phyloP scores from a whole-genome alignment of 2,329 filamentous ascomycete genomes.

The Aureobasidium melanogenum region DNA sequence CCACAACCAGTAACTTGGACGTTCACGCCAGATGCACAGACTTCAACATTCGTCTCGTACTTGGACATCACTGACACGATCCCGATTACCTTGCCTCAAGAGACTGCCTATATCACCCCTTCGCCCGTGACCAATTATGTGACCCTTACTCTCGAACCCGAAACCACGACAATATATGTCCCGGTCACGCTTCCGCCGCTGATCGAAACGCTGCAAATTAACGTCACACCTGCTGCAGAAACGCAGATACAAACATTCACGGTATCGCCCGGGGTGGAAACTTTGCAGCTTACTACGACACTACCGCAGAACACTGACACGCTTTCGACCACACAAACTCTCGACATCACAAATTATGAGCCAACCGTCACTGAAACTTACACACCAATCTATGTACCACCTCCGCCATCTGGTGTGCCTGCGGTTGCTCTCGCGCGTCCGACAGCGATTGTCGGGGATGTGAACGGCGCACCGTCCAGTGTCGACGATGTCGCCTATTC shows the following conservation, averaged over 20 bases:
- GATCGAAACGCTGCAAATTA: neutral
- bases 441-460: neutral
- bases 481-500: neutral
- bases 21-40: neutral
- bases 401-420: neutral
- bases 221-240: neutral
- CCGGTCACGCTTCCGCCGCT: neutral
- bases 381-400: neutral
- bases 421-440: neutral
- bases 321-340: neutral
- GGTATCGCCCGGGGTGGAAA: neutral
- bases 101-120: neutral
- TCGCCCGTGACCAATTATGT: neutral
- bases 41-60: neutral
- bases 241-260: neutral
- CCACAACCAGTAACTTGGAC: neutral
- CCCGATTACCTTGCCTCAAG: neutral
- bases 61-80: neutral
- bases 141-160: neutral
- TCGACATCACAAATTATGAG: neutral
- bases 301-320: neutral
- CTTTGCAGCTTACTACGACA: neutral
- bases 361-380: neutral
- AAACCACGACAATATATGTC: neutral
- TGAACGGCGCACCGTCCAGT: neutral